Percentiles rank a stretch among this genome's conserved stretches.
Conservation (phyloP, 352 stramenopile species). For the Phytophthora pisi region DNA sequence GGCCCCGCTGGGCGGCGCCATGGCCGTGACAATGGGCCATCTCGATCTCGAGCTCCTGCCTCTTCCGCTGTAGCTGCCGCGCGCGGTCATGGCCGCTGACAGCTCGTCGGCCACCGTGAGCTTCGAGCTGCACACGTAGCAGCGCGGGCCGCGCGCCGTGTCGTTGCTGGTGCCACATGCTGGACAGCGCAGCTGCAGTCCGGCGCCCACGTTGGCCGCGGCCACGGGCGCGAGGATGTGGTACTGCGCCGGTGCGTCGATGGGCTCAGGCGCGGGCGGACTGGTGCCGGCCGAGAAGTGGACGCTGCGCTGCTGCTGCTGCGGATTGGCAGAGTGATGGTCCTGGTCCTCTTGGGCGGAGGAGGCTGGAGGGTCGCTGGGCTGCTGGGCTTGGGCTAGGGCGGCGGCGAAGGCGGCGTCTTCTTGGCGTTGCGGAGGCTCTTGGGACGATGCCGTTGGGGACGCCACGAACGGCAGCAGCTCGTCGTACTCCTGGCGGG, state of each 20-base stretch:
- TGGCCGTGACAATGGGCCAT: constrained; percentile 23
- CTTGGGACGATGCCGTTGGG: neutral
- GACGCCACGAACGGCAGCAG: constrained; percentile 42
- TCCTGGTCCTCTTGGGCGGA: neutral
- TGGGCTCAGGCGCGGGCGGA: constrained; percentile 16
- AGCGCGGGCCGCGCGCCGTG: constrained; percentile 32
- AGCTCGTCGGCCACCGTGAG: constrained; percentile 26
- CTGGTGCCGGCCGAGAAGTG: constrained; percentile 25
- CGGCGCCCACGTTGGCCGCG: constrained; percentile 2
- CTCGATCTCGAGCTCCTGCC: neutral
- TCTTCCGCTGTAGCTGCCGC: neutral
- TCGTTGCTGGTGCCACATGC: constrained; percentile 44
- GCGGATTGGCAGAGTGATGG: neutral
- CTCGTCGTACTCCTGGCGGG: constrained; percentile 47
- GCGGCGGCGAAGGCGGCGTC: constrained; percentile 11
- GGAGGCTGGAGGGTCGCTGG: constrained; percentile 1
- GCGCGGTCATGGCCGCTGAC: constrained; percentile 10
- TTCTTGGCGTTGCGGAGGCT: constrained; percentile 6
- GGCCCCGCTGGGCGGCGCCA: constrained; percentile 12
- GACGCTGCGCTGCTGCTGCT: constrained; percentile 18
- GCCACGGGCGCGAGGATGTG: constrained; percentile 20
- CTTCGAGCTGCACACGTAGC: constrained; percentile 39
- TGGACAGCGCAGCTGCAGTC: constrained; percentile 45
- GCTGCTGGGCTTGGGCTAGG: constrained; percentile 12
- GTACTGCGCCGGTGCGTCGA: constrained; percentile 18